Evolutionary conservation across 345 rosid genomes (phyloP).

Genomic region (Rhodamnia argentea): DNA sequence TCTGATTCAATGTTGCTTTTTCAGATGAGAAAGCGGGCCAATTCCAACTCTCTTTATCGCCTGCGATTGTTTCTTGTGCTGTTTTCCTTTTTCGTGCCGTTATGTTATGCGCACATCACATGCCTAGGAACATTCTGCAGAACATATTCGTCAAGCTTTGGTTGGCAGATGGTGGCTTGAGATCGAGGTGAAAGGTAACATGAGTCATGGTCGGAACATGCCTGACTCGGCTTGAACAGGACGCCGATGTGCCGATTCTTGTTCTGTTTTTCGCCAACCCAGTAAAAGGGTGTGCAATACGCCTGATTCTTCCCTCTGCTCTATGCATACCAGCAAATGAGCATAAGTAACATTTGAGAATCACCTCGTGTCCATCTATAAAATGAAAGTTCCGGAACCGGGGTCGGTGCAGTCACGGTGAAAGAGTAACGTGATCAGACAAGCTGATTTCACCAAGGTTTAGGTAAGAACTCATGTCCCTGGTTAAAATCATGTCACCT

Average conservation of each 20-base stretch:
- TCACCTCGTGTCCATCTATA: background rate
- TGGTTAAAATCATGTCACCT: background rate
- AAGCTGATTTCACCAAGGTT: background rate
- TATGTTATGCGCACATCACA: slow-evolving; percentile 14
- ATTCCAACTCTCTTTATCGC: background rate
- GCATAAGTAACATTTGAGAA: background rate
- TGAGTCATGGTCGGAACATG: background rate
- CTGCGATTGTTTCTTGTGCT: background rate
- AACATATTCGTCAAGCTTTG: slow-evolving; percentile 5
- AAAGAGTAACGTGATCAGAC: background rate
- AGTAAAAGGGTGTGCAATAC: background rate
- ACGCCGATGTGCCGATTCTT: background rate
- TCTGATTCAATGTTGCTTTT: slow-evolving; percentile 8
- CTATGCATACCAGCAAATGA: background rate
- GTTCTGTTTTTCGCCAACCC: background rate
- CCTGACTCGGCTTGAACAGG: background rate
- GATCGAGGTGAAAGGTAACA: background rate
- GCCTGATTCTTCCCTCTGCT: background rate
- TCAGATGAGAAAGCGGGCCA: background rate
- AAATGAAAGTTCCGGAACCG: background rate
- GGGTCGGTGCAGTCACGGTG: background rate
- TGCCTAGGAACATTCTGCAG: slow-evolving; percentile 43
- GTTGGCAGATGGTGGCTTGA: background rate
- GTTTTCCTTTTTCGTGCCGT: slow-evolving; percentile 13
- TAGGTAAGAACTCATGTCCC: background rate